These are phyloP conservation scores for Pythium aquatile DNA, from an alignment of 352 stramenopile species.

Conservation along the genomic window DNA sequence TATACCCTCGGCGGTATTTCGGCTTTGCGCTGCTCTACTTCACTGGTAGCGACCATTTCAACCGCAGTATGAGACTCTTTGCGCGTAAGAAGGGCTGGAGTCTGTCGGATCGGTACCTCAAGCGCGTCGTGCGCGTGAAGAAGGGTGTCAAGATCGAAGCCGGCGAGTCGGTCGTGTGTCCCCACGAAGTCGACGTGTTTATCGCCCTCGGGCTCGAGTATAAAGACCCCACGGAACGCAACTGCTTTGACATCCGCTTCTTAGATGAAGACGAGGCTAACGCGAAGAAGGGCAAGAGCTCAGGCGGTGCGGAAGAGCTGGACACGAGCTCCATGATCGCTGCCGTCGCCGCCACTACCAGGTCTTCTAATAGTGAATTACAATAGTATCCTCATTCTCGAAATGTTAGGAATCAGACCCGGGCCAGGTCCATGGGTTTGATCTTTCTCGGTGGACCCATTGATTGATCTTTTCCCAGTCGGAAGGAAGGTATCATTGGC, in stretches of 20 bases:
- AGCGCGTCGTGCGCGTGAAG: slow-evolving; percentile 46
- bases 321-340: slow-evolving; percentile 2
- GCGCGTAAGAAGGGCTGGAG: slow-evolving; percentile 79
- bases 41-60: slow-evolving; percentile 91
- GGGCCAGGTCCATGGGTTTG: neutral
- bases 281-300: slow-evolving; percentile 34
- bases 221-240: slow-evolving; percentile 74
- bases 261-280: slow-evolving; percentile 72
- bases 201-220: slow-evolving; percentile 83
- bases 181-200: slow-evolving; percentile 83
- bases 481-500: neutral
- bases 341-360: neutral
- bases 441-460: neutral
- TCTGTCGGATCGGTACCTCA: slow-evolving; percentile 67
- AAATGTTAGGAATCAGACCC: neutral
- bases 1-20: slow-evolving; percentile 79
- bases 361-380: neutral
- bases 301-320: neutral
- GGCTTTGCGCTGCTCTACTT: slow-evolving; percentile 90
- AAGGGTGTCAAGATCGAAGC: slow-evolving; percentile 62
- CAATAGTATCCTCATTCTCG: neutral
- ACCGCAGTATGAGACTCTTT: slow-evolving; percentile 82
- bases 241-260: slow-evolving; percentile 83
- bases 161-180: slow-evolving; percentile 71
- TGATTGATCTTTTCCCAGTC: neutral